These are phyloP conservation scores for Boletus reticulatus DNA, from an alignment of 768 basidiomycete genomes.

Conservation along the genomic window DNA sequence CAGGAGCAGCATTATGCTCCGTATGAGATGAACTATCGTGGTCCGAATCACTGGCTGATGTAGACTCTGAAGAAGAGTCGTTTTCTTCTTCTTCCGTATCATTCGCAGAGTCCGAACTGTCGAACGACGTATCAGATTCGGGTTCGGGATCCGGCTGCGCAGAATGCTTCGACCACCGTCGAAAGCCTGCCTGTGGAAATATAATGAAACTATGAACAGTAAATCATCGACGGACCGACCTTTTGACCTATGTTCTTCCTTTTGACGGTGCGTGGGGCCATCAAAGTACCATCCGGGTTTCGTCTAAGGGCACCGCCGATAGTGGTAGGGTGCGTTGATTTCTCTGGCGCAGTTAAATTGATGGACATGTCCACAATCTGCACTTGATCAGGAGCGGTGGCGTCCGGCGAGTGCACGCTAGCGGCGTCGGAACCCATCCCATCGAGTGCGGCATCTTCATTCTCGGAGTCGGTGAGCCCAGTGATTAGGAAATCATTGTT, in stretches of 20 bases:
- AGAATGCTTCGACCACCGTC: conserved; percentile 48
- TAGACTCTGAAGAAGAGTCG: conserved; percentile 7
- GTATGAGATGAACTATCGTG: conserved; percentile 16
- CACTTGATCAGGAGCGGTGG: not conserved
- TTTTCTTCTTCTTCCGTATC: conserved; percentile 40
- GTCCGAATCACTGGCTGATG: conserved; percentile 21
- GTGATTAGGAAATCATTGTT: conserved; percentile 24
- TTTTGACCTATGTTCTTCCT: conserved; percentile 43
- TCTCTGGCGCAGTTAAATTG: conserved; percentile 10
- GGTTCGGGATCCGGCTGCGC: conserved; percentile 28
- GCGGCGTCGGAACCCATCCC: conserved; percentile 23
- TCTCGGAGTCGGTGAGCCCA: conserved; percentile 26
- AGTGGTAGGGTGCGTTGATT: conserved; percentile 14
- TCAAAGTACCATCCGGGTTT: conserved; percentile 60
- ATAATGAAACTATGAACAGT: not conserved
- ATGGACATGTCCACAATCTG: conserved; percentile 17
- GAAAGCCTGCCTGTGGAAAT: conserved; percentile 37
- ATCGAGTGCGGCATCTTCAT: conserved; percentile 35
- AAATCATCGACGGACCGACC: conserved; percentile 34
- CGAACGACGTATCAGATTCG: conserved; percentile 62
- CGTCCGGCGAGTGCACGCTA: conserved; percentile 9
- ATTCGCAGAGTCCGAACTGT: conserved; percentile 77
- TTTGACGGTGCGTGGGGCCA: conserved; percentile 46
- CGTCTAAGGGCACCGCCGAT: conserved; percentile 68
- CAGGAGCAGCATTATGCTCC: conserved; percentile 18